phyloP scores from a whole-genome alignment of 495 filamentous ascomycete genomes.

The Aspergillus wentii region DNA sequence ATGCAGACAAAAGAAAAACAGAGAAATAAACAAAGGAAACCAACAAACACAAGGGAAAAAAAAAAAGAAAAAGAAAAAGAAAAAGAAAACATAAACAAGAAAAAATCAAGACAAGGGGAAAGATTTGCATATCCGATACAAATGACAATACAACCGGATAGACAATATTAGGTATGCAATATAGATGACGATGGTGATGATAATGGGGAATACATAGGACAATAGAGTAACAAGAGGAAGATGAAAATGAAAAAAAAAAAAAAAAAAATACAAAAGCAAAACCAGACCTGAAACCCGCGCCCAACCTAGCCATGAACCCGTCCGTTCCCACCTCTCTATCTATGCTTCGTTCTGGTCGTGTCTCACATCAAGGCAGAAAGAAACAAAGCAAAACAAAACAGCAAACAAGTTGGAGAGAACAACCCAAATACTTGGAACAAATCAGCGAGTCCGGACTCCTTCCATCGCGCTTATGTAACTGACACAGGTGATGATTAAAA shows the following conservation, averaged over 20 bases:
- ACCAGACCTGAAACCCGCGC: constrained; percentile 4
- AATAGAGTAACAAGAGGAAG: not conserved
- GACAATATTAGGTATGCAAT: no score
- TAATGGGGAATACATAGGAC: not conserved
- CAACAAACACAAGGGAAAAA: constrained; percentile 6
- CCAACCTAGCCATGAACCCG: constrained; percentile 9
- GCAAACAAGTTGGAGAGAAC: constrained; percentile 8
- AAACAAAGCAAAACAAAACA: constrained; percentile 10
- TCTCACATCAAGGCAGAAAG: constrained; percentile 12
- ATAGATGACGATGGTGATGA: no score
- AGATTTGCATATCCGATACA: not conserved
- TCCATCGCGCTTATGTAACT: constrained; percentile 22
- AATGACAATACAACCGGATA: no score
- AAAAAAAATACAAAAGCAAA: constrained; percentile 3
- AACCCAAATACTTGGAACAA: no score
- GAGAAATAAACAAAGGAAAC: constrained; percentile 6
- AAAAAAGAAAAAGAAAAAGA: constrained; percentile 7
- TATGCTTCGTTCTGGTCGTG: constrained; percentile 11
- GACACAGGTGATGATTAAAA: constrained; percentile 19
- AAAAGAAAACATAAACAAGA: constrained; percentile 9
- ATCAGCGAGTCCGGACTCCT: constrained; percentile 33
- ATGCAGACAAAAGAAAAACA: constrained; percentile 8
- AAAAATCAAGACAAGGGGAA: constrained; percentile 2
- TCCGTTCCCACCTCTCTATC: constrained; percentile 7
- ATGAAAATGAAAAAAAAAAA: constrained; percentile 1